Evolutionary conservation across 345 rosid genomes (phyloP), one percentile per base, ranked within the genome.

Genomic region (Aurinia saxatilis): DNA sequence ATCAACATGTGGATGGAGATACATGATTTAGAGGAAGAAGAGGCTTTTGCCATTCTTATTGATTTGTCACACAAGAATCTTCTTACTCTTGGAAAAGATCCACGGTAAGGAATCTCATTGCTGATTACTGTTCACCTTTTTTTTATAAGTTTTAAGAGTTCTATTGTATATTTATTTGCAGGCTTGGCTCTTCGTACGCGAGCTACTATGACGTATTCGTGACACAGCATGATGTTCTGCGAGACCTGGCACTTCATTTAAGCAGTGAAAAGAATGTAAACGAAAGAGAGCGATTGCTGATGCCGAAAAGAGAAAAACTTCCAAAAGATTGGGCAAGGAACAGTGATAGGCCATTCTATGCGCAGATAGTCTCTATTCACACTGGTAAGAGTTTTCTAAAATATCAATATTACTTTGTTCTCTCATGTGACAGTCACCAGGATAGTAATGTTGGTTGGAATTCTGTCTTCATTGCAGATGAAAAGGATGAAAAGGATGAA

Each of bases 251-350:
- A 7, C 72, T 93, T 74, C 76, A 85, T 71, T 53, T 82, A 57
- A 73, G 78, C 72, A 81, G 63, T 19, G 51, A 14, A 5, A 86
- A 73, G 10, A 64, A 78, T 15, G 62, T 85, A 39, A 78, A 78
- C 66, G 73, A 59, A 9, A 71, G 91, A 58, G 50, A 63, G 48
- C 48, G 95, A 31, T 51, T 93, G 27, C 57, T 93, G 54, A 87
- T 93, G 99, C 91, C 96, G 1, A 75, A 72, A 63, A 84, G 90
- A 75, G 96, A 23, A 0, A 68, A 37, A 41, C 72, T 87, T 66
- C 97, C 99, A 33, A 80, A 68, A 76, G 88, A 85, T 38, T 93
- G 99, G 99, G 90, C 82, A 71, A 80, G 84, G 68, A 79, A 82
- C 73, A 69, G 71, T 6, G 88, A 74, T 42, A 65, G 36, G 35